These are phyloP conservation scores for Coemansia sp. DNA, from an alignment of 192 early-diverging fungal genomes.

Conservation along the genomic window DNA sequence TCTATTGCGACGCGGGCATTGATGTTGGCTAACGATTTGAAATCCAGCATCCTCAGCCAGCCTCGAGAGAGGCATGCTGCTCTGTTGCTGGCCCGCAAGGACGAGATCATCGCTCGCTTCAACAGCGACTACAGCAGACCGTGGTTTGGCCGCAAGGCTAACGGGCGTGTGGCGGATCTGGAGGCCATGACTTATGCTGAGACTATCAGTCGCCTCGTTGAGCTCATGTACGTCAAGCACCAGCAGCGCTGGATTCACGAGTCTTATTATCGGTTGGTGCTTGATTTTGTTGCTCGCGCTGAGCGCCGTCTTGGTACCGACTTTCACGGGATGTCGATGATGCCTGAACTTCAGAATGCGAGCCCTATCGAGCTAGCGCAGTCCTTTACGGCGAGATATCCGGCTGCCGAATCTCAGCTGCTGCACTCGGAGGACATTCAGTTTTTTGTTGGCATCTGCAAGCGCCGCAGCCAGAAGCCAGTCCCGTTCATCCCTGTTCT, in stretches of 20 bases:
- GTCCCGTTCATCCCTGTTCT: conserved; percentile 88
- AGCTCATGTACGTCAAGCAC: conserved; percentile 75
- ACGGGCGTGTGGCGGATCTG: conserved; percentile 75
- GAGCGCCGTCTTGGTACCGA: conserved; percentile 75
- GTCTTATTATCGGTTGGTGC: conserved; percentile 67
- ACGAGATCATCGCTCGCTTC: conserved; percentile 86
- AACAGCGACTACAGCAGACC: conserved; percentile 91
- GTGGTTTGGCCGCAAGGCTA: conserved; percentile 89
- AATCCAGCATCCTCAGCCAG: conserved; percentile 77
- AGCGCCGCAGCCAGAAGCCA: conserved; percentile 80
- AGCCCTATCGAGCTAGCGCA: conserved; percentile 21
- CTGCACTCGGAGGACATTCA: conserved; percentile 34
- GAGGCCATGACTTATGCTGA: conserved; percentile 94
- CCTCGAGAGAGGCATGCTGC: conserved; percentile 81
- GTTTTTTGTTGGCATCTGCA: conserved; percentile 35
- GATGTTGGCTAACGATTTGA: conserved; percentile 77
- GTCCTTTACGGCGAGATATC: conserved; percentile 5
- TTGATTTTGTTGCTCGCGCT: conserved; percentile 80
- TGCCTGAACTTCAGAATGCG: not conserved
- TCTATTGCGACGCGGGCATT: conserved; percentile 86
- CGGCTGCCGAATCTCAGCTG: conserved; percentile 2
- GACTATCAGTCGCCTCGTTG: conserved; percentile 77
- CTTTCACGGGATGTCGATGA: not conserved
- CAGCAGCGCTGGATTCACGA: conserved; percentile 81
- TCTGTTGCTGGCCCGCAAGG: conserved; percentile 68